Conservation (phyloP, 148 eudicot species). For the Heliamphora exappendiculata region DNA sequence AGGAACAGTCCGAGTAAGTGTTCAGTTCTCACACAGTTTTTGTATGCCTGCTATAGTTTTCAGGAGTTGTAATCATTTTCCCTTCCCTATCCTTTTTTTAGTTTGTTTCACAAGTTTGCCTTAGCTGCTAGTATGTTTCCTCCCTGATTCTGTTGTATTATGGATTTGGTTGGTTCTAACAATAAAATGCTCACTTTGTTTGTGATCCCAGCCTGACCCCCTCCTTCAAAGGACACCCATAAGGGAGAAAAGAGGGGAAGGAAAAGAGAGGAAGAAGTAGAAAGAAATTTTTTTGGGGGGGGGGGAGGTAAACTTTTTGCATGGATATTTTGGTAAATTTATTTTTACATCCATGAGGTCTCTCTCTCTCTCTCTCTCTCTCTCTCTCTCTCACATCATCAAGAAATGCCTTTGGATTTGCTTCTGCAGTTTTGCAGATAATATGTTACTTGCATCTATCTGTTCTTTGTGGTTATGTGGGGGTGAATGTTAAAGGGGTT, state of each 20-base stretch:
- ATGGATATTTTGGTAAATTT: not conserved
- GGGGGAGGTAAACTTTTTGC: not conserved
- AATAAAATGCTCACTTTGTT: not conserved
- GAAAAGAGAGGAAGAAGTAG: not conserved
- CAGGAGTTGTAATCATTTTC: no score
- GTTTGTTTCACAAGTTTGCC: not conserved
- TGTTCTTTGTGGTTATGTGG: not conserved
- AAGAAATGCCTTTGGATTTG: not conserved
- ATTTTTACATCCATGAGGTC: not conserved
- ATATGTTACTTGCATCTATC: not conserved
- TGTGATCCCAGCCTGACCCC: not conserved
- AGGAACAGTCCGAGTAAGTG: slow-evolving; percentile 46
- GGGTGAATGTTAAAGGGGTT: not conserved
- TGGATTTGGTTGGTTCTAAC: not conserved
- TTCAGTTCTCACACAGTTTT: not conserved
- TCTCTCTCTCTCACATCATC: not conserved
- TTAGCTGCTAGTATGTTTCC: not conserved
- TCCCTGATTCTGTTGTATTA: not conserved
- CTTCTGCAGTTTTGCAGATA: not conserved
- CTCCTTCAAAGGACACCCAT: not conserved
- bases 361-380: no score
- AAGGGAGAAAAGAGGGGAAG: no score
- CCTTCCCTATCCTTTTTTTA: not conserved
- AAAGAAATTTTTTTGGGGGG: not conserved
- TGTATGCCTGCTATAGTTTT: not conserved